phyloP scores from a whole-genome alignment of 768 basidiomycete genomes.

The Neoboletus magnificus region DNA sequence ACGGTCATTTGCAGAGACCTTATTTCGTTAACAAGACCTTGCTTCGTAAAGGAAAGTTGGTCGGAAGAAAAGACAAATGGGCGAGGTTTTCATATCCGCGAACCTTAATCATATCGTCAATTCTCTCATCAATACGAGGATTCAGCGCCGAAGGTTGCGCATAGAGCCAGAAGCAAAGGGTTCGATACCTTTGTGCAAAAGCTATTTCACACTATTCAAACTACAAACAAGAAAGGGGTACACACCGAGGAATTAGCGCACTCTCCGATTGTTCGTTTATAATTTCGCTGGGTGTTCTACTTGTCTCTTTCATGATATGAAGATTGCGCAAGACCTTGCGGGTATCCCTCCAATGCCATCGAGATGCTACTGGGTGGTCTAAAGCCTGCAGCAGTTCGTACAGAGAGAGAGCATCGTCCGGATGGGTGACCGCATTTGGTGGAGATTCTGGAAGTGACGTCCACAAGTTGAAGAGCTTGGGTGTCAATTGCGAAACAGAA shows the following conservation, averaged over 20 bases:
- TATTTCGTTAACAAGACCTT: constrained; percentile 81
- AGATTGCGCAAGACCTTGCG: constrained; percentile 84
- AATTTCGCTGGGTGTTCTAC: constrained; percentile 63
- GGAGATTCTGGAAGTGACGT: constrained; percentile 55
- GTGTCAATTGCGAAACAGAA: constrained; percentile 45
- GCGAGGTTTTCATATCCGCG: constrained; percentile 27
- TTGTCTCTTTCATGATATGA: constrained; percentile 69
- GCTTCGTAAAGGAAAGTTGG: constrained; percentile 37
- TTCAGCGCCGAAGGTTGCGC: constrained; percentile 62
- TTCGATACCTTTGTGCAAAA: constrained; percentile 59
- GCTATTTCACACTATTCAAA: background rate
- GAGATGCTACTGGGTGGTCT: constrained; percentile 67
- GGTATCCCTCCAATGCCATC: constrained; percentile 97
- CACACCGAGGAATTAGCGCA: constrained; percentile 49
- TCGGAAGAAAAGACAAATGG: background rate
- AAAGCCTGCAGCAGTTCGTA: constrained; percentile 63
- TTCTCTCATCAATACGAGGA: constrained; percentile 68
- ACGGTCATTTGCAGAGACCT: constrained; percentile 41
- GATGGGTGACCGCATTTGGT: constrained; percentile 53
- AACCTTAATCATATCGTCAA: constrained; percentile 90
- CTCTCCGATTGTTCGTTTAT: constrained; percentile 57
- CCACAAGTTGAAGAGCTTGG: constrained; percentile 49
- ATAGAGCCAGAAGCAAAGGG: constrained; percentile 90
- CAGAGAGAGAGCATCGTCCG: constrained; percentile 57
- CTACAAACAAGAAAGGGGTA: background rate